These are phyloP conservation scores for Fragaria iinumae DNA, from an alignment of 306 rosid genomes.

Conservation along the genomic window DNA sequence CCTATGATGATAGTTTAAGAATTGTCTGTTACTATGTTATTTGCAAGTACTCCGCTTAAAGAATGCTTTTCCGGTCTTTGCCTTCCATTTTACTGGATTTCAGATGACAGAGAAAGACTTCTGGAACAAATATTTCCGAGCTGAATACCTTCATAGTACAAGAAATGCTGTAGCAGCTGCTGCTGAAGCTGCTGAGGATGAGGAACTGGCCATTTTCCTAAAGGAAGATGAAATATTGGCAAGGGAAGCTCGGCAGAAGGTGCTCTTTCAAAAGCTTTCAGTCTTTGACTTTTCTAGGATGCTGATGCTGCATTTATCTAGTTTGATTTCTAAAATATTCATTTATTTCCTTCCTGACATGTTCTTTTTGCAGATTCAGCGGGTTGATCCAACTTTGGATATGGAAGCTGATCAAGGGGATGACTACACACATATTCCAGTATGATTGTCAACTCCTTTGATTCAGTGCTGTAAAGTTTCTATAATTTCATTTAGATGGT, in stretches of 20 bases:
- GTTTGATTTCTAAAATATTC: constrained; percentile 4
- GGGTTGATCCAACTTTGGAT: constrained; percentile 93
- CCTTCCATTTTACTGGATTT: constrained; percentile 24
- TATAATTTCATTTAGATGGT: neutral
- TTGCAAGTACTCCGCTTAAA: constrained; percentile 15
- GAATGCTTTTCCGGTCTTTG: constrained; percentile 7
- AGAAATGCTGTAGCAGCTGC: constrained; percentile 81
- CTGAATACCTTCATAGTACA: constrained; percentile 86
- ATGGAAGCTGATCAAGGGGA: constrained; percentile 99
- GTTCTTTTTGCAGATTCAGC: constrained; percentile 56
- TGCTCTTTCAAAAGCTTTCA: constrained; percentile 21
- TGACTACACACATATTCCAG: constrained; percentile 93
- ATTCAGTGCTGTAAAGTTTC: constrained; percentile 11
- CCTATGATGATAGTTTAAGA: neutral
- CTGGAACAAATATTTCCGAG: constrained; percentile 92
- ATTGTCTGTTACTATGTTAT: neutral
- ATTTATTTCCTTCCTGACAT: neutral
- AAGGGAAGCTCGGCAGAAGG: constrained; percentile 80
- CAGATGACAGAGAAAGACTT: constrained; percentile 92
- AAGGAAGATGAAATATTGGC: constrained; percentile 91
- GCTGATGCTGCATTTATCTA: constrained; percentile 22
- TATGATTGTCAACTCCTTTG: constrained; percentile 48
- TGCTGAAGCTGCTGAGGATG: constrained; percentile 99
- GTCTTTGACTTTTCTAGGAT: constrained; percentile 15
- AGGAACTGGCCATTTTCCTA: constrained; percentile 86